Evolutionary conservation across 148 eudicot genomes (phyloP), one percentile per base, ranked within the genome.

Genomic region (Bassia scoparia): DNA sequence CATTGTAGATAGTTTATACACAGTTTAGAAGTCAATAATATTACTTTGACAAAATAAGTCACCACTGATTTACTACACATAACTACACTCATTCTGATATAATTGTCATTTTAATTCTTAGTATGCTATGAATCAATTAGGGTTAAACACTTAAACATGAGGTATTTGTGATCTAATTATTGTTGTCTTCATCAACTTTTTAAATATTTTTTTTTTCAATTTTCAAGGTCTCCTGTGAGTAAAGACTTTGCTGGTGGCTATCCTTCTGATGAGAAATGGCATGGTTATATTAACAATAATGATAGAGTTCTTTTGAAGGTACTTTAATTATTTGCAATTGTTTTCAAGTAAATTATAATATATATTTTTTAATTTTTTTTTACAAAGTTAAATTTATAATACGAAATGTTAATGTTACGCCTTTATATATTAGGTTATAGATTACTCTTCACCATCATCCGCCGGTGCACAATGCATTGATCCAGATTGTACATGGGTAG

Each of bases 391-490:
- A n/a, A 21, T 14, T 48, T 1, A 3, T 46, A 15, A 18, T 68
- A 5, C 4, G 63, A 15, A 70, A 55, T 30, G 18, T 65, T 7
- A 20, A 67, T 52, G 31, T 11, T 49, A 33, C 20, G 2, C 37
- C 49, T 60, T 37, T 67, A 55, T 15, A 79, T 85, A 66, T 72
- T 83, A 94, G 98, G 96, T 89, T 68, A 94, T 94, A 66, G 84
- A 74, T 61, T 89, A 85, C 79, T 89, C 98, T 10, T 91, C 97
- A 26, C 97, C 91, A 43, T 82, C 84, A 64, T 94, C 98, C 49
- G 98, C 98, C 27, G 98, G 98, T 81, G 98, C 98, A 64, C 91
- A 91, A 74, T 94, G 98, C 81, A 94, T 94, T 61, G 97, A 87
- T 83, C 91, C 93, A 53, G 69, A 85, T 76, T 94, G 98, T 82